phyloP scores from a whole-genome alignment of 2,329 filamentous ascomycete species.

The Seiridium unicorne region DNA sequence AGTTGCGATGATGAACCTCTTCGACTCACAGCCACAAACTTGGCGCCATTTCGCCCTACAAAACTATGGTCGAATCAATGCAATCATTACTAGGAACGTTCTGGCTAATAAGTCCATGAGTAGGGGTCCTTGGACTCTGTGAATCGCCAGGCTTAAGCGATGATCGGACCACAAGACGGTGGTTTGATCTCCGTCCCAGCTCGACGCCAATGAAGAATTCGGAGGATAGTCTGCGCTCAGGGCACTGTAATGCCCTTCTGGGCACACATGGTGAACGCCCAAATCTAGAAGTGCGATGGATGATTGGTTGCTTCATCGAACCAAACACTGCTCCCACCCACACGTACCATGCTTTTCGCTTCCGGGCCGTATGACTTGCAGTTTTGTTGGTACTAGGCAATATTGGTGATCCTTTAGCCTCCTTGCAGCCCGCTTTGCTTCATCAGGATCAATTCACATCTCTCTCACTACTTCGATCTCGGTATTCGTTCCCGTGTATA shows the following conservation, averaged over 20 bases:
- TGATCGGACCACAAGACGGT: background rate
- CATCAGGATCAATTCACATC: background rate
- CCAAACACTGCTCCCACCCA: background rate
- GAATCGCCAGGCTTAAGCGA: too few species aligned
- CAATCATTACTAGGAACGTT: too few species aligned
- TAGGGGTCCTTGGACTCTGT: too few species aligned
- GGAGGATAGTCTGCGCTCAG: background rate
- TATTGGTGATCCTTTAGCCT: background rate
- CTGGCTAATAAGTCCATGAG: too few species aligned
- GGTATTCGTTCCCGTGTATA: background rate
- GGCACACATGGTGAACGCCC: background rate
- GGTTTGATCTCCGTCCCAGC: slow-evolving; percentile 3
- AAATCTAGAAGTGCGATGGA: background rate
- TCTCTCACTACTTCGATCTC: background rate
- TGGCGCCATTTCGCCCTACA: too few species aligned
- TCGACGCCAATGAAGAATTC: background rate
- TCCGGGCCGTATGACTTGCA: background rate
- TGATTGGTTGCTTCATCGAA: background rate
- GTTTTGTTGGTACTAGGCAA: too few species aligned
- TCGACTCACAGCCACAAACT: too few species aligned
- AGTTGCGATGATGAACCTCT: too few species aligned
- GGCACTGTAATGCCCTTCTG: background rate
- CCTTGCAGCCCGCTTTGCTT: background rate
- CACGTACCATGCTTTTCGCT: background rate
- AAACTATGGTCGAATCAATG: too few species aligned